phyloP scores from a whole-genome alignment of 202 grass and related monocot genomes.

The Elaeis oleifera region DNA sequence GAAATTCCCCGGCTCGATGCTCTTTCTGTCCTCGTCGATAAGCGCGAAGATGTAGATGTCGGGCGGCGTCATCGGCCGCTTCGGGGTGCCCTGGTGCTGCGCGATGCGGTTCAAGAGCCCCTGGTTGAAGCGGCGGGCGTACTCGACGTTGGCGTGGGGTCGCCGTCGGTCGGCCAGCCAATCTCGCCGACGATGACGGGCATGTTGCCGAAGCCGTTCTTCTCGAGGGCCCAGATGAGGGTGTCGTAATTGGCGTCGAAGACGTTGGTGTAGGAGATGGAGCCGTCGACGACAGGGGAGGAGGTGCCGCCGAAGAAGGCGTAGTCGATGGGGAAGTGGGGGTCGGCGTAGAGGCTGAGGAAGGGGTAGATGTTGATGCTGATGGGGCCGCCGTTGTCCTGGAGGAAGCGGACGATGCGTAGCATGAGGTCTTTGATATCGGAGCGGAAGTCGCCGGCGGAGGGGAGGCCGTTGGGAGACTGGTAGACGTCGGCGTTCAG shows the following conservation, averaged over 20 bases:
- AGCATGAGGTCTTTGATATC: conserved; percentile 73
- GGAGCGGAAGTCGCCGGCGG: conserved; percentile 63
- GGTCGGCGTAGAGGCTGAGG: conserved; percentile 68
- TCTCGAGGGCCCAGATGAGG: conserved; percentile 71
- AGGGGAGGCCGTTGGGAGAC: conserved; percentile 39
- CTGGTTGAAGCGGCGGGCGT: conserved; percentile 71
- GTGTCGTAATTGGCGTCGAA: conserved; percentile 99
- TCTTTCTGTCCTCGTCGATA: conserved; percentile 87
- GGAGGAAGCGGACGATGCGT: conserved; percentile 59
- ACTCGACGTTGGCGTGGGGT: conserved; percentile 43
- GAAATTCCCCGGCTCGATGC: conserved; percentile 75
- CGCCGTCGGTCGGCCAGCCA: conserved; percentile 93
- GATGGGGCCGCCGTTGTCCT: conserved; percentile 57
- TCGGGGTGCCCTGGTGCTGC: conserved; percentile 62
- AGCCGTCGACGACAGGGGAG: conserved; percentile 57
- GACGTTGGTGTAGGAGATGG: conserved; percentile 71
- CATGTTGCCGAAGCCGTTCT: conserved; percentile 64
- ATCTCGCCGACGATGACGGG: conserved; percentile 84
- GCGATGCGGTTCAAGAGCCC: conserved; percentile 66
- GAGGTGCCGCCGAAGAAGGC: conserved; percentile 64
- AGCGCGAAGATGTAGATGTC: conserved; percentile 91
- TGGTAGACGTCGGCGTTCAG: conserved; percentile 96
- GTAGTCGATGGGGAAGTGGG: conserved; percentile 73
- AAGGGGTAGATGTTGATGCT: conserved; percentile 97
- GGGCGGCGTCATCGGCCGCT: conserved; percentile 34